Evolutionary conservation across 2,329 filamentous ascomycete genomes (phyloP).

Genomic region (Coniella vitis): DNA sequence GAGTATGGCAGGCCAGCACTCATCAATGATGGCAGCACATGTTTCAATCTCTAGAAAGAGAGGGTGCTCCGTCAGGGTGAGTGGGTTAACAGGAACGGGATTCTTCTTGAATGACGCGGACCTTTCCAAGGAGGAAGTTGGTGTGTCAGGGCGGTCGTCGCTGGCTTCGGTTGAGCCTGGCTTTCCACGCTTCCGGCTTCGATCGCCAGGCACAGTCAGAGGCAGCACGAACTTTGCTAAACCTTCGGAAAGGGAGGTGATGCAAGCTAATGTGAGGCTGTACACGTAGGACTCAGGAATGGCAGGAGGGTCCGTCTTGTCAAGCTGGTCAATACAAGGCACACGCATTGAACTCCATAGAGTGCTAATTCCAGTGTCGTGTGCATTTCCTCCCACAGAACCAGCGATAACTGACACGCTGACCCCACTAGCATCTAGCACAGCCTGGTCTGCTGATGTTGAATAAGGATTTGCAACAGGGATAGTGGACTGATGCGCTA

Average conservation of each 20-base stretch:
- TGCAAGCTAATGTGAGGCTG: conserved; percentile 78
- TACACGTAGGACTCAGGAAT: conserved; percentile 94
- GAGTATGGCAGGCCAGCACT: conserved; percentile 92
- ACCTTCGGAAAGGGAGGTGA: conserved; percentile 85
- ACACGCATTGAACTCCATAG: conserved; percentile 87
- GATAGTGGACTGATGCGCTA: conserved; percentile 81
- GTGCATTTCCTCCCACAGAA: conserved; percentile 58
- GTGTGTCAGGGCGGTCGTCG: conserved; percentile 29
- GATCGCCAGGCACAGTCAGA: conserved; percentile 74
- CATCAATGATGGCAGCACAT: conserved; percentile 76
- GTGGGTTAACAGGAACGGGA: conserved; percentile 76
- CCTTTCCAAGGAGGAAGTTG: conserved; percentile 43
- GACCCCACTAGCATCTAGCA: conserved; percentile 81
- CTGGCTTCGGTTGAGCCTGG: conserved; percentile 29
- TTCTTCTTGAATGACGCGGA: conserved; percentile 66
- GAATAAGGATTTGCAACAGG: conserved; percentile 56
- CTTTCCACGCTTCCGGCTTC: conserved; percentile 44
- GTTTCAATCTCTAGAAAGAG: conserved; percentile 64
- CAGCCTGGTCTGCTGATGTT: conserved; percentile 69
- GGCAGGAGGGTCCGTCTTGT: conserved; percentile 77
- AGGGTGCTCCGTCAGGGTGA: conserved; percentile 67
- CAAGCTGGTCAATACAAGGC: conserved; percentile 86
- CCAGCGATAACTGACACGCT: conserved; percentile 73
- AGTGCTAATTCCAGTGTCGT: conserved; percentile 72
- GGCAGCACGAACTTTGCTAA: conserved; percentile 90